A percentile compares a stretch with the other conserved stretches of the same genome.
Conservation (phyloP, 257 asterid species). For the Solanum piurae region DNA sequence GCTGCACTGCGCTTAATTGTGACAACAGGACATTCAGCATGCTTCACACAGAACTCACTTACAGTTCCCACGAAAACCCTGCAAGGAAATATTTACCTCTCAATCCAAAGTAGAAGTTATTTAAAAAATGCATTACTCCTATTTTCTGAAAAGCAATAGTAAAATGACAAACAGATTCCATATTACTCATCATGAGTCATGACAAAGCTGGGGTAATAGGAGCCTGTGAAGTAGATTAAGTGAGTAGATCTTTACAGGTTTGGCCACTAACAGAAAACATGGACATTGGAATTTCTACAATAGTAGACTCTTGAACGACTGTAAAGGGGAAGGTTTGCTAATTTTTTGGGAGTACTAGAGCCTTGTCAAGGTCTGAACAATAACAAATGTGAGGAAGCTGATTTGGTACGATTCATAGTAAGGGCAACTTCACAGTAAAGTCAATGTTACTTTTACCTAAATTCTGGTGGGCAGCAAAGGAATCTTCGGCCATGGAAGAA, state of each 20-base stretch:
- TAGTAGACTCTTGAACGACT: neutral
- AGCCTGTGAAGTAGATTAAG: neutral
- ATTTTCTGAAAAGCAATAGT: neutral
- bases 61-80: conserved; percentile 93
- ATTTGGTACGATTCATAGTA: neutral
- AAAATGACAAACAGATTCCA: neutral
- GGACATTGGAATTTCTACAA: neutral
- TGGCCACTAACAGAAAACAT: neutral
- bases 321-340: neutral
- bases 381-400: neutral
- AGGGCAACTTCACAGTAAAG: neutral
- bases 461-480: neutral
- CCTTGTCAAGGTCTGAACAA: neutral
- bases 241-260: neutral
- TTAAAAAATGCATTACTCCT: neutral
- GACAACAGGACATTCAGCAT: conserved; percentile 57
- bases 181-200: neutral
- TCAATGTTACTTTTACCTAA: neutral
- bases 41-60: conserved; percentile 81
- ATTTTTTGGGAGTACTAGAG: neutral
- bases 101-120: neutral
- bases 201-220: neutral
- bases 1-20: conserved; percentile 42
- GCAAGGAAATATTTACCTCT: conserved; percentile 1
- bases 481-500: neutral